These are phyloP conservation scores for Globisporangium alternatum DNA, from an alignment of 352 stramenopile species.

Conservation along the genomic window DNA sequence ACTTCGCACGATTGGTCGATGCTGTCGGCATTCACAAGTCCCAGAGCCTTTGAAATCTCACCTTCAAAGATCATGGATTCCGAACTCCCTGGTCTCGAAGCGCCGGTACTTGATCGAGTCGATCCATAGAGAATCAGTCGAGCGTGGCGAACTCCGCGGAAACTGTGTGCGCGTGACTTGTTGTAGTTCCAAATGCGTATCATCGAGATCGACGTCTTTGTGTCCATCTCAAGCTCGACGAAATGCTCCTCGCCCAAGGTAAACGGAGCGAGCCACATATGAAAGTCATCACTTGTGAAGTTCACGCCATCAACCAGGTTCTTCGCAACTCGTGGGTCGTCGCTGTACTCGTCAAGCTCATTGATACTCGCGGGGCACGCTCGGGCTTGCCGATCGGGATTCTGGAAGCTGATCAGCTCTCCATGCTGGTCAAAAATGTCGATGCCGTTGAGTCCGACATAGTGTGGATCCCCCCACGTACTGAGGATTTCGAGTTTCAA, in stretches of 20 bases:
- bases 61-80: conserved; percentile 76
- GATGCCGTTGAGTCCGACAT: conserved; percentile 88
- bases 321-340: conserved; percentile 65
- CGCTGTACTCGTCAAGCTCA: conserved; percentile 82
- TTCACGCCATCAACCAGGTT: conserved; percentile 87
- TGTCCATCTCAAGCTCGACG: conserved; percentile 52
- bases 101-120: not conserved
- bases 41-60: conserved; percentile 75
- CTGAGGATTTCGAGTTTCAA: conserved; percentile 77
- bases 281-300: conserved; percentile 88
- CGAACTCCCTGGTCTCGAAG: not conserved
- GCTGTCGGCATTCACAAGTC: conserved; percentile 44
- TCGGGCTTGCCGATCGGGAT: conserved; percentile 48
- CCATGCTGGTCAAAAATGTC: conserved; percentile 84
- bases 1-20: conserved; percentile 72
- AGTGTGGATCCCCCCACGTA: conserved; percentile 89
- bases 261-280: conserved; percentile 90
- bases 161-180: conserved; percentile 84
- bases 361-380: conserved; percentile 85
- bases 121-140: conserved; percentile 46
- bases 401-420: conserved; percentile 41
- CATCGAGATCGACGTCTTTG: conserved; percentile 57
- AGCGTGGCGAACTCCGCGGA: conserved; percentile 58
- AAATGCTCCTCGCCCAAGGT: conserved; percentile 47
- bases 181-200: conserved; percentile 93